Conservation (phyloP, 2,329 filamentous ascomycete species). For the Cladosporium sphaerospermum region DNA sequence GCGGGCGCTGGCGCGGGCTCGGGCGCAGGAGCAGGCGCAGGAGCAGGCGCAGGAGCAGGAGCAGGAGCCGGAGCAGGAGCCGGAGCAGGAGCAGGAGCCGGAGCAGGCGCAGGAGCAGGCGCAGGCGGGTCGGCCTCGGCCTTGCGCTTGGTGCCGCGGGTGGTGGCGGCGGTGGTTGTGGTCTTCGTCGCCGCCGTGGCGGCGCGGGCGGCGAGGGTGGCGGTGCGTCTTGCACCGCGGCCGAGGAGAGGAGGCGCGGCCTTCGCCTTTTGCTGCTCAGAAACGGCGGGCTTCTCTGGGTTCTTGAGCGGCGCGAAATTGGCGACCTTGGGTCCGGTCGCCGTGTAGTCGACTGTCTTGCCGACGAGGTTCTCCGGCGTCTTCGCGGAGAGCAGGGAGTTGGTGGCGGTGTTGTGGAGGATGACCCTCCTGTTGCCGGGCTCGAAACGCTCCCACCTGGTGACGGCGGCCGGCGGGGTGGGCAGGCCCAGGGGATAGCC, state of each 20-base stretch:
- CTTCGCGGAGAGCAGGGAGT: slow-evolving; percentile 13
- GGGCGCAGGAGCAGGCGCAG: not conserved
- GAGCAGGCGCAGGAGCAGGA: too few relatives aligned
- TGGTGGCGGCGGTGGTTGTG: not conserved
- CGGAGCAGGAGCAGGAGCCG: too few relatives aligned
- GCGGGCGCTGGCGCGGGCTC: too few relatives aligned
- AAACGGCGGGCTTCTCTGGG: not conserved
- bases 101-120: too few relatives aligned
- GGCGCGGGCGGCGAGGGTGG: not conserved
- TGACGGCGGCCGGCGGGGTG: slow-evolving; percentile 9
- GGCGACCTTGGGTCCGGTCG: slow-evolving; percentile 17
- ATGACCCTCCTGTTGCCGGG: slow-evolving; percentile 20
- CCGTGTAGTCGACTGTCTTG: slow-evolving; percentile 17
- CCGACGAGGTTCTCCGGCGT: slow-evolving; percentile 13
- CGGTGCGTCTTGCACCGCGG: not conserved
- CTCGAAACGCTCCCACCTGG: slow-evolving; percentile 13
- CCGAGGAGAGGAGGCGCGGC: not conserved
- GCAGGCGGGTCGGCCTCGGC: not conserved
- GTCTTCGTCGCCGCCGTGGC: not conserved
- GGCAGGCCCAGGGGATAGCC: slow-evolving; percentile 12
- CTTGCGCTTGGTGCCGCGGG: not conserved
- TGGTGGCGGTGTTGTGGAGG: slow-evolving; percentile 18
- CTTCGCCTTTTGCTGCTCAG: not conserved
- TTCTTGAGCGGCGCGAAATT: slow-evolving; percentile 7
- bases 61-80: too few relatives aligned